These are phyloP conservation scores for Fomitopsis pulvina DNA, from an alignment of 768 basidiomycete species.

Conservation along the genomic window DNA sequence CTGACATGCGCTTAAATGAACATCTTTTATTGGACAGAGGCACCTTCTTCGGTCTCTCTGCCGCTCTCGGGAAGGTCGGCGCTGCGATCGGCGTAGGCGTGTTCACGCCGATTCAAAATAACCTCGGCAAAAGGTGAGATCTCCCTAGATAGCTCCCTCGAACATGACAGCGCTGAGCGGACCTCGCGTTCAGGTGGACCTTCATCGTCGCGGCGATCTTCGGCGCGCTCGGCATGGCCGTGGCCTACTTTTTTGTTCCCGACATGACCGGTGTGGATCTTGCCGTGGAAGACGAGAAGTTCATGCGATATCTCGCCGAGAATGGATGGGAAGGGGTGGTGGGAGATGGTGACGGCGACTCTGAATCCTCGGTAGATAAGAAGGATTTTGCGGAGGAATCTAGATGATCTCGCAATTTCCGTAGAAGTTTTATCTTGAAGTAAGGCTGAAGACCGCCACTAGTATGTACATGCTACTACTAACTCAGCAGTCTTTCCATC, in stretches of 20 bases:
- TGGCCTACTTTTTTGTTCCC: constrained; percentile 64
- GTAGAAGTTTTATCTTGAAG: too few relatives aligned
- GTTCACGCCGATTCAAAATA: constrained; percentile 60
- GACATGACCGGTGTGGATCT: constrained; percentile 65
- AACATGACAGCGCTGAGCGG: not conserved
- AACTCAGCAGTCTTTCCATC: too few relatives aligned
- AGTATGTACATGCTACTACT: too few relatives aligned
- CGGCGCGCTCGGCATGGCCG: constrained; percentile 52
- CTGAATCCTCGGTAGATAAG: too few relatives aligned
- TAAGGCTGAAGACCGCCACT: too few relatives aligned
- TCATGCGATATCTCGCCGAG: constrained; percentile 50
- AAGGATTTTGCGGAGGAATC: too few relatives aligned
- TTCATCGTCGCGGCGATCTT: constrained; percentile 68
- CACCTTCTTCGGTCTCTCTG: constrained; percentile 63
- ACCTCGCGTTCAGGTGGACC: constrained; percentile 40
- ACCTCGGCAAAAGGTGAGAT: constrained; percentile 57
- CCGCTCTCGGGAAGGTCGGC: constrained; percentile 63
- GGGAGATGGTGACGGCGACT: too few relatives aligned
- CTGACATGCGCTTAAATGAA: not conserved
- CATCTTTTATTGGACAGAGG: too few relatives aligned
- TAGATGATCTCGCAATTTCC: too few relatives aligned
- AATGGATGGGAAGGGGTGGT: constrained; percentile 71
- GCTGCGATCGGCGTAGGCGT: constrained; percentile 68
- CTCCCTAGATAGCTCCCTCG: not conserved
- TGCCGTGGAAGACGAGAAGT: constrained; percentile 56